A percentile compares a stretch with the other conserved stretches of the same genome.
These are phyloP conservation scores for Suhomyces coccinellae DNA, from an alignment of 1,139 yeast genomes.

Conservation along the genomic window DNA sequence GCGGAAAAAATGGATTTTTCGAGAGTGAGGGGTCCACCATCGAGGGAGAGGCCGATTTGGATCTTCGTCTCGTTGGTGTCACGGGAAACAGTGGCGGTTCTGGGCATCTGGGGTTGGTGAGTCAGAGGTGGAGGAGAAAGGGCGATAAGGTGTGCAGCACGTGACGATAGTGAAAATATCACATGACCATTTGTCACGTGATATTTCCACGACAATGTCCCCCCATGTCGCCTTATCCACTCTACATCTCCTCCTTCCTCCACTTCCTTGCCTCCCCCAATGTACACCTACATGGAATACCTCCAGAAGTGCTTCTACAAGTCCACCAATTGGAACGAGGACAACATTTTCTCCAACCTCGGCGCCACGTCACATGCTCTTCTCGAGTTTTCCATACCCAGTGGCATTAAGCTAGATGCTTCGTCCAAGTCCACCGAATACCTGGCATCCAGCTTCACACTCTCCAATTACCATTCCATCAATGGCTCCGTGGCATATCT, in stretches of 20 bases:
- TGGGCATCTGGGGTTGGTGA: conserved; percentile 9
- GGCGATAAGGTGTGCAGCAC: not conserved
- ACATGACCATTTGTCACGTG: not conserved
- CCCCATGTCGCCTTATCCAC: not conserved
- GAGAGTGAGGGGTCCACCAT: conserved; percentile 74
- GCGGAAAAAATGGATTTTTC: conserved; percentile 52
- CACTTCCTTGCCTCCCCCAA: conserved; percentile 20
- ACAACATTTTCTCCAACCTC: conserved; percentile 71
- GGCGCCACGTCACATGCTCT: conserved; percentile 69
- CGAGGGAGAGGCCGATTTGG: conserved; percentile 78
- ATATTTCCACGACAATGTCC: not conserved
- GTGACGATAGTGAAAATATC: not conserved
- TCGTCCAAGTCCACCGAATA: conserved; percentile 71
- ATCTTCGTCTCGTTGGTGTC: conserved; percentile 92
- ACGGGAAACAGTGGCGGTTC: conserved; percentile 59
- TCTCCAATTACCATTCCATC: conserved; percentile 66
- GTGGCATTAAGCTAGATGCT: conserved; percentile 63
- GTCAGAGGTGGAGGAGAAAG: not conserved
- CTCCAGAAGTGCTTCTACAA: conserved; percentile 69
- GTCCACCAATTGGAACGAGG: conserved; percentile 74
- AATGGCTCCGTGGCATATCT: conserved; percentile 85
- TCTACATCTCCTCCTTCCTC: not conserved
- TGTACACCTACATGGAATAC: conserved; percentile 87
- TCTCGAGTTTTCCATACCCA: conserved; percentile 74
- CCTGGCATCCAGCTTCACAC: conserved; percentile 74